Evolutionary conservation across 2,329 filamentous ascomycete species (phyloP), one percentile per base, ranked within the genome.

Genomic region (Aspergillus ochraceus): DNA sequence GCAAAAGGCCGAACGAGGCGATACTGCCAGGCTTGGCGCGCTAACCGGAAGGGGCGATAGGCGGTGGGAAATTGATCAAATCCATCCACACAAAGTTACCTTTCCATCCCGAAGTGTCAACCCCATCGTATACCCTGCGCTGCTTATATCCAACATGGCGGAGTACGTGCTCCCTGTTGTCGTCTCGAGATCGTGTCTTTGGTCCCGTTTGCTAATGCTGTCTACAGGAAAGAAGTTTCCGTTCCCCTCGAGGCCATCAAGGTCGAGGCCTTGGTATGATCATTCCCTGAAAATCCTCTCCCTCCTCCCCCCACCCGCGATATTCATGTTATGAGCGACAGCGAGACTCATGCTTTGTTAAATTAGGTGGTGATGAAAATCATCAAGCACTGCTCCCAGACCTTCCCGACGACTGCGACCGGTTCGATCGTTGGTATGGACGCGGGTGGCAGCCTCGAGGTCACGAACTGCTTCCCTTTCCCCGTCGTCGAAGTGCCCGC

Each of bases 401-500:
- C 86, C 57, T 97, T 97, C 81, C 94, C 94, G 52, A 94, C 92
- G 55, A 88, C 88, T 58, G 92, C 92, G 59, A 97, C 93, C 58
- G 94, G 94, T 64, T 91, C 90, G 64, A 86, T 97, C 63, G 92
- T 97, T 61, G 95, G 95, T 70, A 93, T 98, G 91, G 94, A 98
- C 78, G 86, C 86, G 71, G 87, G 90, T 66, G 86, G 87, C 66
- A 84, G 88, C 61, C 86, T 98, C 64, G 89, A 98, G 81, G 83
- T 98, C 80, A 98, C 95, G 70, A 98, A 98, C 84, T 86, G 87
- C 66, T 99, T 98, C 81, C 90, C 92, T 47, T 97, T 97, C 83
- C 95, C 95, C 57, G 88, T 90, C 57, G 82, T 90, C 76, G 92
- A 97, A 67, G 80, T 88, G 69, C 84, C 85, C 64, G 79, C 86